Evolutionary conservation across 192 early-diverging fungal genomes (phyloP), one percentile per base, ranked within the genome.

Genomic region (Backusella morwellensis): DNA sequence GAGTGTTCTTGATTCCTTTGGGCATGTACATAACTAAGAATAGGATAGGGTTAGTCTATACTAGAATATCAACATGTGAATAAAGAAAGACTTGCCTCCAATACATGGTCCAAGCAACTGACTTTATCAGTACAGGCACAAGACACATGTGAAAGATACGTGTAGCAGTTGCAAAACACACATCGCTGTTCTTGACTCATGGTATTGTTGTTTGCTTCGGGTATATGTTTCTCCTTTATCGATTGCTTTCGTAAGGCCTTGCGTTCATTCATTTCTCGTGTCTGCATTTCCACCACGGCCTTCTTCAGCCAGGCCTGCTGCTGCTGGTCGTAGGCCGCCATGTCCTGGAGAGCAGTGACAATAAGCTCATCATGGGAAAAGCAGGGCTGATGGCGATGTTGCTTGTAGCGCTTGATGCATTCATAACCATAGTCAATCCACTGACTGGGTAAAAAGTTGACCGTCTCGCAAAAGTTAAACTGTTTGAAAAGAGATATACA

Each of bases 321-420:
- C 63, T 89, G 81, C 12, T 75, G 82, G 42, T 79, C 63, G 14
- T 17, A 29, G 47, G 40, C 47, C 42, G 74, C 52, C 70, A 83
- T 83, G 38, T 84, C 75, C 19, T 86, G 82, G 6, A 81, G 84
- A 0, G 91, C 90, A 40, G 86, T 90, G 42, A 93, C 77, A 23
- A 95, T 74, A 59, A 99, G 85, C 78, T 97, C 95, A 52, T 99
- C 97, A 87, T 99, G 97, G 9, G 94, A 97, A 80, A 98, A 99
- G 1, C 96, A 95, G 2, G 97, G 97, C 66, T 90, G 90, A 50
- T 93, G 90, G 34, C 83, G 82, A 78, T 92, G 93, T 70, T 88
- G 85, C 72, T 92, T 90, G 86, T 99, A 99, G 35, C 93, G 90
- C 50, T 89, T 78, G 4, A 92, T 92, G 77, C 96, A 96, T n/a